Base-by-base conservation (phyloP, 257 asterid species). In the Ophiorrhiza pumila region DNA sequence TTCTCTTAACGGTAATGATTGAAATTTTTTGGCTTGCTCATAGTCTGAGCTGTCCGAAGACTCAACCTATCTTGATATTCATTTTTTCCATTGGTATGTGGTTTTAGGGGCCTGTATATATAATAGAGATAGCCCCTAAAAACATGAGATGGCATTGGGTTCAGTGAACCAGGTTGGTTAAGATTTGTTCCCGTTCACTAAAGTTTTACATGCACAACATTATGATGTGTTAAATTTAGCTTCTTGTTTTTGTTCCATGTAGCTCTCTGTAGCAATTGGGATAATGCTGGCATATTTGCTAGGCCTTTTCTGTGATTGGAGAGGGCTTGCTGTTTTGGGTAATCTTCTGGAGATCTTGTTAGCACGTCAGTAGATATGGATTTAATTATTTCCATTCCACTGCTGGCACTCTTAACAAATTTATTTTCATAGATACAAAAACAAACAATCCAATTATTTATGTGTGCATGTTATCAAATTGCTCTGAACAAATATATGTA, bases 221-320 rank as follows among this genome's bases (percentile, higher is more conserved):
- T 8, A 7, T 43, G 39, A 32, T 43, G 31, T 20, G 41, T 47
- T 39, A 46, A 45, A 23, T 23, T 39, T 5, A 39, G 1, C 37
- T 4, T 57, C 25, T 32, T 76, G 22, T 8, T 3, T 76, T 41
- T 72, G 37, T 49, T 56, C 31, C 53, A 42, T 87, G 74, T 76
- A 94, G 98, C 96, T 94, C 66, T 85, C 98, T 61, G 96, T 94
- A 60, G 91, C 98, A 1, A 85, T 91, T 52, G 98, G 98, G 79
- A 88, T 94, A 69, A 65, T 94, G 97, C 83, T 93, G 65, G 69
- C 97, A 0, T 93, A 93, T 82, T 77, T 93, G 80, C 79, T 93
- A 62, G 98, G 97, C 41, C 85, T 91, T 61, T 90, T 94, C 74
- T 87, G 83, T 41, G 74, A 78, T 65, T 94, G 98, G 98, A 90